Conservation (phyloP, 805 yeast species). For the Clavispora asparagi region DNA sequence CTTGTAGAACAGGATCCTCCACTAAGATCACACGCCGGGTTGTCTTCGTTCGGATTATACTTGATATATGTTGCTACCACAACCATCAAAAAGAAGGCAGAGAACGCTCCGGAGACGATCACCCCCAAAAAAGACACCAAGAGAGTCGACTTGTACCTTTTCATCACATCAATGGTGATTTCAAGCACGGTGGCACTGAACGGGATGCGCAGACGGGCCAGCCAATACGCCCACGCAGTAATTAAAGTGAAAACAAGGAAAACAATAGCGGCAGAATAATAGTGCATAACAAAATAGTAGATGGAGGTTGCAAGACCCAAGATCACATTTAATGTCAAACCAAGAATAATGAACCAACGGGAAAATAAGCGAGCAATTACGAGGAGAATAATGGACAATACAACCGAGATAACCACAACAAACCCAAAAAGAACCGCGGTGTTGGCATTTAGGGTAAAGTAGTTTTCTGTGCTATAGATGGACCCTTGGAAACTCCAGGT, state of each 20-base stretch:
- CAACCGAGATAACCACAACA: slow-evolving; percentile 54
- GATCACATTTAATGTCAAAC: slow-evolving; percentile 61
- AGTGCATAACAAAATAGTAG: slow-evolving; percentile 59
- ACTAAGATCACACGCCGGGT: slow-evolving; percentile 51
- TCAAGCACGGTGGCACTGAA: slow-evolving; percentile 65
- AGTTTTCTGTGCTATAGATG: slow-evolving; percentile 47
- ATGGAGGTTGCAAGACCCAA: slow-evolving; percentile 74
- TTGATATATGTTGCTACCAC: slow-evolving; percentile 76
- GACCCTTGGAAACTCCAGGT: slow-evolving; percentile 51
- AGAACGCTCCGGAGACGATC: slow-evolving; percentile 54
- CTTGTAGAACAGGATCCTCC: slow-evolving; percentile 50
- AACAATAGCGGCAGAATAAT: slow-evolving; percentile 79
- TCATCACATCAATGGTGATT: slow-evolving; percentile 74
- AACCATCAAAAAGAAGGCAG: slow-evolving; percentile 59
- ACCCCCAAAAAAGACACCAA: slow-evolving; percentile 58
- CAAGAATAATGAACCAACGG: slow-evolving; percentile 58
- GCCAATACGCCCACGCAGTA: slow-evolving; percentile 69
- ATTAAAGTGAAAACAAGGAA: slow-evolving; percentile 60
- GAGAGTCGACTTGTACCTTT: slow-evolving; percentile 63
- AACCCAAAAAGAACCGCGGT: slow-evolving; percentile 68
- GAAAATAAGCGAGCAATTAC: slow-evolving; percentile 62
- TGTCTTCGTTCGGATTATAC: slow-evolving; percentile 52
- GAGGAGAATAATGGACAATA: slow-evolving; percentile 52
- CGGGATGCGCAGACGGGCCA: slow-evolving; percentile 65
- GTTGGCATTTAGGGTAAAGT: slow-evolving; percentile 70